Base-by-base conservation (phyloP, 1,284 basidiomycete genomes). In the Cryptococcus floricola region DNA sequence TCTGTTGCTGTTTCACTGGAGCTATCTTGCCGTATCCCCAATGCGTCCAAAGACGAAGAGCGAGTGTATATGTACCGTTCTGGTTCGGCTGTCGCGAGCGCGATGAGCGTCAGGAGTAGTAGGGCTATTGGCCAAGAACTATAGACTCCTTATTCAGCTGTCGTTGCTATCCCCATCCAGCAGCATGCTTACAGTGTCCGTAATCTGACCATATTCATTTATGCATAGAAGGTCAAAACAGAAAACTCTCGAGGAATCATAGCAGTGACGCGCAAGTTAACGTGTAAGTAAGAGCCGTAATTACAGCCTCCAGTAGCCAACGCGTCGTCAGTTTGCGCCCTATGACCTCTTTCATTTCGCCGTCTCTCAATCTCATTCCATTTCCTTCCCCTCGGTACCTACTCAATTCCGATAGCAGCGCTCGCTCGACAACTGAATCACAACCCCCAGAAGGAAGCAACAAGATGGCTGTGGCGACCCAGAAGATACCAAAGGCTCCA, bases 401-500 rank as follows among this genome's bases (percentile, higher is more conserved):
- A 9, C n/a, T 39, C 34, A 8, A 50, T 42, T 19, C 25, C 18
- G n/a, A 18, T 31, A 41, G 10, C 34, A 13, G 4, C 50, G 9
- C n/a, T 16, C 10, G 14, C 43, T 14, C 23, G 18, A 16, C 25
- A 4, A 43, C 13, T 16, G 27, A 25, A 12, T 14, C 38, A 9
- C 38, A 7, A 51, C 12, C 50, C 25, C 19, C 13, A 16, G 13
- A 37, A 27, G 39, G n/a, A 16, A 48, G n/a, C 13, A 14, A 23
- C 34, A 42, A 34, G 37, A 67, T 67, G 64, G 58, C 62, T 27
- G 66, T 67, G 34, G 63, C 66, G 25, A 64, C 60, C 16, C 64
- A 65, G 41, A 64, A 64, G 60, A 50, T 57, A 42, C 59, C 57
- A 48, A 67, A 63, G 59, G 34, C 51, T 25, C 58, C 48, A 12